These are phyloP conservation scores for Solanum aculeatissimum DNA, from an alignment of 305 asterid species.

Conservation along the genomic window DNA sequence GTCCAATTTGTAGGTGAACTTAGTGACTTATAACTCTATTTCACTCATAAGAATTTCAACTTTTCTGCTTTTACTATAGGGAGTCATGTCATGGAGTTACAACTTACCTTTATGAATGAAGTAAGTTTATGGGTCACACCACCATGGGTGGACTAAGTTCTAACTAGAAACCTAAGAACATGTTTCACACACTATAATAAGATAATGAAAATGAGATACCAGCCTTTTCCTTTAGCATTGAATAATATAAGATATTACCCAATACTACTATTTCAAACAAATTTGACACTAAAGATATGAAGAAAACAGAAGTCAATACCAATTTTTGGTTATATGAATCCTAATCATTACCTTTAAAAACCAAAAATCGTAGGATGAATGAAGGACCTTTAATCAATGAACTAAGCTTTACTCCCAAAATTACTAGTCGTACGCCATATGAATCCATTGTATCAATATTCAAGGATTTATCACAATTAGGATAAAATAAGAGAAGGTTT, in stretches of 20 bases:
- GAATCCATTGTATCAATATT: background rate
- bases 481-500: background rate
- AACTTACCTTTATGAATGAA: background rate
- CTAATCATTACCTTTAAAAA: background rate
- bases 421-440: background rate
- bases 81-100: background rate
- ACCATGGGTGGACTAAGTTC: background rate
- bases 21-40: background rate
- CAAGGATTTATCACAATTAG: background rate
- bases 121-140: background rate
- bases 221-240: background rate
- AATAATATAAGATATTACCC: background rate
- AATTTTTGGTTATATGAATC: background rate
- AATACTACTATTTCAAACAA: background rate
- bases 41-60: background rate
- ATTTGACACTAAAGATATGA: background rate
- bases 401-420: background rate
- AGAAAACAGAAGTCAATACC: background rate
- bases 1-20: background rate
- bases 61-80: background rate
- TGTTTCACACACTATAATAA: background rate
- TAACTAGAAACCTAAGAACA: background rate
- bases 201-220: background rate
- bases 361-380: background rate
- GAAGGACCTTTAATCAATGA: background rate